These are phyloP conservation scores for Acanthamoeba lenticulata DNA, from an alignment of 208 protist species.

Conservation along the genomic window DNA sequence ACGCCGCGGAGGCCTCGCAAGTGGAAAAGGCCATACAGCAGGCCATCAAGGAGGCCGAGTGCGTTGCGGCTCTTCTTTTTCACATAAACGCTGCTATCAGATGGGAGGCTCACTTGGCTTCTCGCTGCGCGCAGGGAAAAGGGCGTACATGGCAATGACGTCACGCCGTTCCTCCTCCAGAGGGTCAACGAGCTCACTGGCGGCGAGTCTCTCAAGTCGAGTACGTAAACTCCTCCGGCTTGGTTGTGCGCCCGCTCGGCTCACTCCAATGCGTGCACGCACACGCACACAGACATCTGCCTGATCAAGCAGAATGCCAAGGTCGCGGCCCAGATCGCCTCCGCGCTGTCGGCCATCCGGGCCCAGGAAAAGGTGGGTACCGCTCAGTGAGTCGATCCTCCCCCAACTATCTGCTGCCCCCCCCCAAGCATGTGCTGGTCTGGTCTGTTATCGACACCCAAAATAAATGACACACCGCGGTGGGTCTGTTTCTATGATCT, in stretches of 20 bases:
- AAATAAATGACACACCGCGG: too few relatives aligned
- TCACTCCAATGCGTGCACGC: not conserved
- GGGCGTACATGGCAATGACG: constrained; percentile 85
- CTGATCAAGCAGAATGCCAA: constrained; percentile 67
- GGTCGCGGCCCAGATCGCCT: constrained; percentile 57
- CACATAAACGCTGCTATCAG: too few relatives aligned
- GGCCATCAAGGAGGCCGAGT: constrained; percentile 80
- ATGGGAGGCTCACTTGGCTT: not conserved
- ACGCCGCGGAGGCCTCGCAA: constrained; percentile 70
- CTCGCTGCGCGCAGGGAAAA: constrained; percentile 9
- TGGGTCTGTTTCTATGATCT: not conserved
- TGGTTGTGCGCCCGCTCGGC: not conserved
- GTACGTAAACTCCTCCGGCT: not conserved
- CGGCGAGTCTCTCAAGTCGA: constrained; percentile 83
- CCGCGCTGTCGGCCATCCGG: not conserved
- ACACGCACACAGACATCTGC: constrained; percentile 49
- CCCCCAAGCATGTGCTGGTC: too few relatives aligned
- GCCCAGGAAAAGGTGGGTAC: constrained; percentile 38
- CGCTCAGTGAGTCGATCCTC: too few relatives aligned
- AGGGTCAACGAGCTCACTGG: constrained; percentile 86
- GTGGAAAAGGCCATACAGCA: constrained; percentile 75
- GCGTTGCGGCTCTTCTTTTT: too few relatives aligned
- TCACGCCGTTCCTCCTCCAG: constrained; percentile 90
- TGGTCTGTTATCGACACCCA: too few relatives aligned
- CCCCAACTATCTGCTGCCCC: too few relatives aligned